A percentile compares a stretch with the other conserved stretches of the same genome.
Evolutionary conservation across 169 alveolate species (phyloP).

Genomic region (Plasmodium malariae): DNA sequence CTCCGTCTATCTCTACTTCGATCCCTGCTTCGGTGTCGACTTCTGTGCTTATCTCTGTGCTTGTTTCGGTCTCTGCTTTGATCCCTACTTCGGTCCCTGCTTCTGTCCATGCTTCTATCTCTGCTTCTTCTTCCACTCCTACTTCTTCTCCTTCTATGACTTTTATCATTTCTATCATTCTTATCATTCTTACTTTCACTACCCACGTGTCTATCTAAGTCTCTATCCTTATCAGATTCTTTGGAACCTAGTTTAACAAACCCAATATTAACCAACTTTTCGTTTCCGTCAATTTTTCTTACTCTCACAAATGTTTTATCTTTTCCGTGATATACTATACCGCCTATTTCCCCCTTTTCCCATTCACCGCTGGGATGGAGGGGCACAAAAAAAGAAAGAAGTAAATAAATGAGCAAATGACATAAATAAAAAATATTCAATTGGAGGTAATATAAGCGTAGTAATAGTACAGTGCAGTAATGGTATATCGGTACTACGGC

Average conservation of each 20-base stretch:
- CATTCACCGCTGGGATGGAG: slow-evolving; percentile 82
- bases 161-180: background rate
- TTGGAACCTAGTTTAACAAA: slow-evolving; percentile 75
- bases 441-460: too few species aligned
- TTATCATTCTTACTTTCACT: slow-evolving; percentile 47
- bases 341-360: slow-evolving; percentile 83
- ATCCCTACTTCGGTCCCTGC: slow-evolving; percentile 31
- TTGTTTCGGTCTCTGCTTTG: background rate
- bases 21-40: background rate
- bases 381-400: background rate
- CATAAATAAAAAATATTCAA: too few species aligned
- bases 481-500: too few species aligned
- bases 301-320: slow-evolving; percentile 80
- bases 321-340: slow-evolving; percentile 77
- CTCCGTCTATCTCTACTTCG: slow-evolving; percentile 32
- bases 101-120: background rate
- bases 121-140: slow-evolving; percentile 32
- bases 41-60: slow-evolving; percentile 3
- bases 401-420: background rate
- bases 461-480: background rate
- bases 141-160: slow-evolving; percentile 55
- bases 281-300: slow-evolving; percentile 77
- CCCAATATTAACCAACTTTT: slow-evolving; percentile 82
- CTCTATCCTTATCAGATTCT: slow-evolving; percentile 48
- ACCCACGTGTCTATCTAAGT: slow-evolving; percentile 8